A percentile compares a stretch with the other conserved stretches of the same genome.
phyloP scores from a whole-genome alignment of 805 yeast species.

The Nakazawaea populi region DNA sequence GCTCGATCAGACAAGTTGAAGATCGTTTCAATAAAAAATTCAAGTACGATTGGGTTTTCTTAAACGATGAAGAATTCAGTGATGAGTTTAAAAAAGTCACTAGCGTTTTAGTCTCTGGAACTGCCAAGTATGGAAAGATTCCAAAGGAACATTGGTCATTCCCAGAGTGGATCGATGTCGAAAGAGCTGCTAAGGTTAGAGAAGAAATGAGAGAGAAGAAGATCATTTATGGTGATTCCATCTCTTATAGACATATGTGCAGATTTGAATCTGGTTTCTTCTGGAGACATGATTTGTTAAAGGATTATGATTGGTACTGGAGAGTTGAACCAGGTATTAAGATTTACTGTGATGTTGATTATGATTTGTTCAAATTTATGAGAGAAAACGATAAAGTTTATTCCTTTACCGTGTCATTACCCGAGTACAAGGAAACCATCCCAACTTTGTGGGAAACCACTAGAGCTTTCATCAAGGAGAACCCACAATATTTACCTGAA shows the following conservation, averaged over 20 bases:
- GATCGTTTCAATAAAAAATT: conserved; percentile 80
- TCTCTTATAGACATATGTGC: conserved; percentile 85
- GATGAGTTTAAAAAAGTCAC: conserved; percentile 76
- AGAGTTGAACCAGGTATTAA: conserved; percentile 86
- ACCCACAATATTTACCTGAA: conserved; percentile 55
- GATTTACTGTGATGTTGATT: conserved; percentile 76
- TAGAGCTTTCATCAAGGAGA: conserved; percentile 46
- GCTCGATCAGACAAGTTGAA: conserved; percentile 72
- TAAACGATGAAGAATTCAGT: conserved; percentile 80
- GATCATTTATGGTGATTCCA: conserved; percentile 61
- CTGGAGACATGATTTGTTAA: conserved; percentile 68
- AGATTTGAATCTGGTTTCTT: conserved; percentile 88
- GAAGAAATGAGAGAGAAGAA: conserved; percentile 42
- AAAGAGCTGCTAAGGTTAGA: conserved; percentile 54
- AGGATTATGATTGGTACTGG: conserved; percentile 88
- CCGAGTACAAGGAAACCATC: conserved; percentile 69
- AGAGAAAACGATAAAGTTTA: conserved; percentile 67
- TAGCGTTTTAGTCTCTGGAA: conserved; percentile 66
- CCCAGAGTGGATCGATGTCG: conserved; percentile 77
- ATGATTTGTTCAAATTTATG: conserved; percentile 80
- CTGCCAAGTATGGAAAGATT: conserved; percentile 68
- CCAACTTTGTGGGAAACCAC: conserved; percentile 75
- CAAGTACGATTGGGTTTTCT: conserved; percentile 92
- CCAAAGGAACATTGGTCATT: conserved; percentile 86
- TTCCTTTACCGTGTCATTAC: conserved; percentile 73